Evolutionary conservation across 495 filamentous ascomycete species (phyloP).

Genomic region (Aspergillus campestris): DNA sequence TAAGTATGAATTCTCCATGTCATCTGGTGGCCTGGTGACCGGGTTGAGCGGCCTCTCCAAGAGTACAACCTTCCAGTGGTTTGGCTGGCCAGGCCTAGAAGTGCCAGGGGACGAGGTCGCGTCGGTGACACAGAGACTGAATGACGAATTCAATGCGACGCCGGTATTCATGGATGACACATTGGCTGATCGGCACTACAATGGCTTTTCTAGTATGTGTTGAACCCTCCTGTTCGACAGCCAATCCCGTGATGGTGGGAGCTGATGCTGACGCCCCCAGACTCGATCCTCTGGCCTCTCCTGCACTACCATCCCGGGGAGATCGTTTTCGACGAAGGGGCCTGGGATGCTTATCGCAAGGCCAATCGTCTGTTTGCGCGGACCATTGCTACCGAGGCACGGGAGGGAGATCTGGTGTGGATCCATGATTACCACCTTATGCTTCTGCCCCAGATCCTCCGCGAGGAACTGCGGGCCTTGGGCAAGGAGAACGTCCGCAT

Average conservation of each 20-base stretch:
- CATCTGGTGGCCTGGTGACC: conserved; percentile 83
- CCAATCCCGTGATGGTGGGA: neutral
- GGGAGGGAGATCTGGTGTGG: conserved; percentile 79
- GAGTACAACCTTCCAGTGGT: conserved; percentile 78
- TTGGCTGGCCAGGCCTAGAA: conserved; percentile 81
- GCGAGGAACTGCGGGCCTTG: conserved; percentile 56
- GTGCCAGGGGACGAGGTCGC: conserved; percentile 51
- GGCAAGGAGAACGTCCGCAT: conserved; percentile 69
- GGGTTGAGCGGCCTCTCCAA: conserved; percentile 75
- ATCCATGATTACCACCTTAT: conserved; percentile 89
- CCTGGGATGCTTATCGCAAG: conserved; percentile 74
- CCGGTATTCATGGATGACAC: conserved; percentile 63
- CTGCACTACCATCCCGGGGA: conserved; percentile 89
- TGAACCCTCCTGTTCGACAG: neutral
- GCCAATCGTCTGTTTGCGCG: conserved; percentile 74
- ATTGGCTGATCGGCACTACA: conserved; percentile 63
- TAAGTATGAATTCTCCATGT: conserved; percentile 71
- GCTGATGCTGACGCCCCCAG: conserved; percentile 27
- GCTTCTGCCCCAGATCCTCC: conserved; percentile 76
- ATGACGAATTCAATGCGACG: conserved; percentile 54
- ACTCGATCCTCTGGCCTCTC: conserved; percentile 82
- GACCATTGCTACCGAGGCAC: conserved; percentile 58
- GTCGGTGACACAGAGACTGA: conserved; percentile 46
- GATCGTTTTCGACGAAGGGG: conserved; percentile 78
- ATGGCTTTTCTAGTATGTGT: conserved; percentile 63